Evolutionary conservation across 768 basidiomycete genomes (phyloP), one percentile per base, ranked within the genome.

Genomic region (Mycena latifolia): DNA sequence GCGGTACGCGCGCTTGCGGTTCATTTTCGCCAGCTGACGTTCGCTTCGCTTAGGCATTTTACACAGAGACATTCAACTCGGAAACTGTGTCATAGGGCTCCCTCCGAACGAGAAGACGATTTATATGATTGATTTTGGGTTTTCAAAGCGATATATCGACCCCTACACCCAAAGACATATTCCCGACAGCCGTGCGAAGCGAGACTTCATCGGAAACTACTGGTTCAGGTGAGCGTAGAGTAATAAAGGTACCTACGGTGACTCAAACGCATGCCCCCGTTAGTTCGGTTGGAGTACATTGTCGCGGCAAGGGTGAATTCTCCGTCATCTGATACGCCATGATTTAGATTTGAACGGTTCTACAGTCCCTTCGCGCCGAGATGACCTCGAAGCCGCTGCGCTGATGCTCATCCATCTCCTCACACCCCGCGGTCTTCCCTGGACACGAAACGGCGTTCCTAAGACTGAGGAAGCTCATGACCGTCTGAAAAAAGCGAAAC

Each of bases 101-200:
- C 76, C 82, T 5, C 87, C 89, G 0, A 79, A 91, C 66, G 81
- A 90, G 17, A 82, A 82, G 55, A 82, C 78, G 39, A 81, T 94
- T 66, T 93, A 92, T 72, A 90, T 93, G 91, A 94, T 94, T 70
- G 92, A 94, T 75, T 93, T 94, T 73, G 92, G 92, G 17, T 94
- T 94, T 75, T 92, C 92, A 20, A 93, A 93, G 72, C 84, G 84
- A 33, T 94, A 91, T 67, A 87, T 93, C 67, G 90, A 94, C 76
- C 84, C 85, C 24, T 67, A 75, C 50, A 92, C 90, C 4, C 82
- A 77, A 46, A 84, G 85, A n/a, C 92, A 94, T 71, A 91, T 94
- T 62, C 86, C 88, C 20, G 89, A 93, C 61, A 89, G 88, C 70
- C 87, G 84, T 56, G 78, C 77, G 31, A 89, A 88, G 73, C 86